Percentiles rank a stretch among this genome's conserved stretches.
These are phyloP conservation scores for Chaetomium cochliodes DNA, from an alignment of 495 filamentous ascomycete species.

Conservation along the genomic window DNA sequence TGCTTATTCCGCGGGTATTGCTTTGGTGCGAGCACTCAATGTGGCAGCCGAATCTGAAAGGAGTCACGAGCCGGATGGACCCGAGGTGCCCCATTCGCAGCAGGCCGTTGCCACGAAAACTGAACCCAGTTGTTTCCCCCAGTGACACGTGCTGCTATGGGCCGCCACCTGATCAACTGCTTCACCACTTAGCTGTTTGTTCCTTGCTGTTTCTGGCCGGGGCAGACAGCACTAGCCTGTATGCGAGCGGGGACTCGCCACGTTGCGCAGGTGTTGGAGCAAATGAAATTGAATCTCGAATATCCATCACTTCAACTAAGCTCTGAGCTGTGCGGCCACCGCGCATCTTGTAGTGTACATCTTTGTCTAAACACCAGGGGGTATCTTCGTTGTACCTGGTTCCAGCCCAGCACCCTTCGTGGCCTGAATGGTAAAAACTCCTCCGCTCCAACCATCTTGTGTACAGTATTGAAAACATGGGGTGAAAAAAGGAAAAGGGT, in stretches of 20 bases:
- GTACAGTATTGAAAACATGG: slow-evolving; percentile 32
- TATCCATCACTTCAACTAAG: slow-evolving; percentile 9
- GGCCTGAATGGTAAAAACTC: slow-evolving; percentile 30
- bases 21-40: not conserved
- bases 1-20: not conserved
- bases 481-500: slow-evolving; percentile 27
- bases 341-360: slow-evolving; percentile 45
- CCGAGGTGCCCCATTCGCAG: not conserved
- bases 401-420: slow-evolving; percentile 46
- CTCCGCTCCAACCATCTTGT: slow-evolving; percentile 30
- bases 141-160: not conserved
- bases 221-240: not conserved
- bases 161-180: not conserved
- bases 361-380: slow-evolving; percentile 45
- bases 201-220: not conserved
- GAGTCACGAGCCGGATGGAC: not conserved
- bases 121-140: not conserved
- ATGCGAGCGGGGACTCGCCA: not conserved
- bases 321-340: slow-evolving; percentile 44
- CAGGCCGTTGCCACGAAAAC: slow-evolving; percentile 1
- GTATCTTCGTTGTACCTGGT: slow-evolving; percentile 51
- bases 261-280: not conserved
- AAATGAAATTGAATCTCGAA: slow-evolving; percentile 1
- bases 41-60: not conserved
- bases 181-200: not conserved